These are phyloP conservation scores for Capronia coronata DNA, from an alignment of 2,329 filamentous ascomycete species.

Conservation along the genomic window DNA sequence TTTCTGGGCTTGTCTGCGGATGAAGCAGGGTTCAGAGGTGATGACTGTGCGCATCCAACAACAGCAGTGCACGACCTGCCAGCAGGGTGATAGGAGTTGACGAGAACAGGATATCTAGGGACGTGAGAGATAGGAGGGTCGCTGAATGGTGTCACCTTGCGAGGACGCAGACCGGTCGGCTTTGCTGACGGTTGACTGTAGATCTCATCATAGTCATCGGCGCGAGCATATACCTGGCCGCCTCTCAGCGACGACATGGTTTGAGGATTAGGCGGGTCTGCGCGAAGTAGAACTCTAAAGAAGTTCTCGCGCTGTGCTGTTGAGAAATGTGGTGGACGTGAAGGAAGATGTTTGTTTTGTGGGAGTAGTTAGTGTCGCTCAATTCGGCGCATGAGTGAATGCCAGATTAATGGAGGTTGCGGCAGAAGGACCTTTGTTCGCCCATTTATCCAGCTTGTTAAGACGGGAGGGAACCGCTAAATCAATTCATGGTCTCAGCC, in stretches of 20 bases:
- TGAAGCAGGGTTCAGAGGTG: background rate
- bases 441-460: background rate
- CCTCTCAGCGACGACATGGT: conserved; percentile 4
- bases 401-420: background rate
- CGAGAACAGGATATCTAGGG: background rate
- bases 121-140: background rate
- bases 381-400: background rate
- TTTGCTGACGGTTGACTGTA: background rate
- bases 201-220: background rate
- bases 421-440: background rate
- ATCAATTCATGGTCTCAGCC: background rate
- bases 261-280: background rate
- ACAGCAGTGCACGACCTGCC: background rate
- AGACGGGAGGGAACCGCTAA: background rate
- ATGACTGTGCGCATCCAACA: background rate
- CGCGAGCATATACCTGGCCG: background rate
- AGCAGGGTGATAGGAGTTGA: background rate
- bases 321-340: background rate
- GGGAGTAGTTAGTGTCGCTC: background rate
- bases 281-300: background rate
- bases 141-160: background rate
- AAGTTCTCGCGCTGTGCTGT: background rate
- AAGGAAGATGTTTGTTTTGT: conserved; percentile 1
- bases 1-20: conserved; percentile 4
- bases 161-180: conserved; percentile 11